A percentile compares a stretch with the other conserved stretches of the same genome.
These are phyloP conservation scores for Massarina eburnea DNA, from an alignment of 2,329 filamentous ascomycete species.

Conservation along the genomic window DNA sequence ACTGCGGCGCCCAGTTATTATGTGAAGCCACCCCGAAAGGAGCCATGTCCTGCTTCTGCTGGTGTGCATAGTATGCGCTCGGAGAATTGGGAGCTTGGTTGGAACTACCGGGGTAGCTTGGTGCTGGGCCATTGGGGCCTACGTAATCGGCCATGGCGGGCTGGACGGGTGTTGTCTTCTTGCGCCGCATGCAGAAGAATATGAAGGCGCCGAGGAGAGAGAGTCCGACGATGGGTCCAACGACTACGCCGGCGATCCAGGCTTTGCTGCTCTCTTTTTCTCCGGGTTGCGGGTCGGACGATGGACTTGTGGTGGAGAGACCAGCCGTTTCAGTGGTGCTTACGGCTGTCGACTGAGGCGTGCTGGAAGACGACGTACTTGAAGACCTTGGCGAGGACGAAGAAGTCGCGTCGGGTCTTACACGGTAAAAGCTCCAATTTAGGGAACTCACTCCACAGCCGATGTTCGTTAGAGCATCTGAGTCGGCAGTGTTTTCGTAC, in stretches of 20 bases:
- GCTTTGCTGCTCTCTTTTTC: slow-evolving; percentile 21
- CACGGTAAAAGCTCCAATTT: slow-evolving; percentile 28
- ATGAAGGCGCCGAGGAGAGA: slow-evolving; percentile 18
- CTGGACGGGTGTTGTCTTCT: slow-evolving; percentile 14
- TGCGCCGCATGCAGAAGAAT: slow-evolving; percentile 23
- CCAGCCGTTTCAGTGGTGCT: background rate
- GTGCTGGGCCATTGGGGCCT: slow-evolving; percentile 1
- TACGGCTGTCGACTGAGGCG: slow-evolving; percentile 1
- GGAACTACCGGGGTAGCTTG: slow-evolving; percentile 11
- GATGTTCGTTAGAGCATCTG: slow-evolving; percentile 24
- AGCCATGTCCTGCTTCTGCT: slow-evolving; percentile 10
- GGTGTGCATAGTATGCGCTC: slow-evolving; percentile 19
- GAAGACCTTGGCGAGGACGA: background rate
- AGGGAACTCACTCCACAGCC: slow-evolving; percentile 22
- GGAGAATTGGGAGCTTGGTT: slow-evolving; percentile 7
- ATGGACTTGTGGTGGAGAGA: background rate
- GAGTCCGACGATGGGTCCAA: slow-evolving; percentile 25
- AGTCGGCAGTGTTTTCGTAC: slow-evolving; percentile 24
- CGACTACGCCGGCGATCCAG: slow-evolving; percentile 34
- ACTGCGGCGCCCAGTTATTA: slow-evolving; percentile 17
- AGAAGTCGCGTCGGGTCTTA: slow-evolving; percentile 16
- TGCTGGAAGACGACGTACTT: slow-evolving; percentile 3
- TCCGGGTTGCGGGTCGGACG: slow-evolving; percentile 3
- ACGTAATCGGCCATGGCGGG: slow-evolving; percentile 5
- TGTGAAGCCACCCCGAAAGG: slow-evolving; percentile 24